Percentiles rank a stretch among this genome's conserved stretches.
phyloP scores from a whole-genome alignment of 441 rosid species.

The Macaranga tanarius region DNA sequence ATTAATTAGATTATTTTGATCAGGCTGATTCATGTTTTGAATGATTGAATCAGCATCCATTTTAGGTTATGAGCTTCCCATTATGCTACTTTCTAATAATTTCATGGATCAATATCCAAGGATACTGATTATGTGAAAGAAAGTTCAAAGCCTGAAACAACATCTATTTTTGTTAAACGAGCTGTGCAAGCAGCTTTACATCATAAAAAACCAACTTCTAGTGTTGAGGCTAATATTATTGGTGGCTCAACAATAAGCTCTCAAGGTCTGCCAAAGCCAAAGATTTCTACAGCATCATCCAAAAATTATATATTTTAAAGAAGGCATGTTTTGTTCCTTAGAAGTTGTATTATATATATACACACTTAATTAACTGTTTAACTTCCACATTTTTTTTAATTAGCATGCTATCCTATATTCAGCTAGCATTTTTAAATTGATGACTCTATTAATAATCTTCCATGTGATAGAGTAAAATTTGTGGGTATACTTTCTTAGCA shows the following conservation, averaged over 20 bases:
- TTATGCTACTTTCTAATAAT: constrained; percentile 15
- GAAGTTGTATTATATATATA: background rate
- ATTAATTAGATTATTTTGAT: background rate
- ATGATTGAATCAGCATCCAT: background rate
- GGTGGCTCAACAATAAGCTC: constrained; percentile 78
- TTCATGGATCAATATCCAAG: constrained; percentile 69
- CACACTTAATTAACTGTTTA: background rate
- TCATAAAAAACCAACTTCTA: constrained; percentile 82
- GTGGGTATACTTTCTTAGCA: constrained; percentile 58
- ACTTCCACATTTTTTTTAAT: background rate
- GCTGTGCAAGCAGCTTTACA: constrained; percentile 63
- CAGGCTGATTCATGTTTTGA: background rate
- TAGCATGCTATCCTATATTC: background rate
- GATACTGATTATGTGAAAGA: constrained; percentile 76
- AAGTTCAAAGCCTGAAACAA: constrained; percentile 67
- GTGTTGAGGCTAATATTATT: constrained; percentile 94
- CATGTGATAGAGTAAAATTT: constrained; percentile 94
- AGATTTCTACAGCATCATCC: constrained; percentile 91
- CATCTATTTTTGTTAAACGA: constrained; percentile 66
- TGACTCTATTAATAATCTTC: constrained; percentile 29
- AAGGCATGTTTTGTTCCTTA: constrained; percentile 46
- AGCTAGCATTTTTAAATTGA: constrained; percentile 10
- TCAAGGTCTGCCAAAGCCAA: constrained; percentile 81
- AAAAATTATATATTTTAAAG: constrained; percentile 74
- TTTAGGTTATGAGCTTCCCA: background rate